Evolutionary conservation across 1,284 basidiomycete species (phyloP), one percentile per base, ranked within the genome.

Genomic region (Leccinum pallidistipes): DNA sequence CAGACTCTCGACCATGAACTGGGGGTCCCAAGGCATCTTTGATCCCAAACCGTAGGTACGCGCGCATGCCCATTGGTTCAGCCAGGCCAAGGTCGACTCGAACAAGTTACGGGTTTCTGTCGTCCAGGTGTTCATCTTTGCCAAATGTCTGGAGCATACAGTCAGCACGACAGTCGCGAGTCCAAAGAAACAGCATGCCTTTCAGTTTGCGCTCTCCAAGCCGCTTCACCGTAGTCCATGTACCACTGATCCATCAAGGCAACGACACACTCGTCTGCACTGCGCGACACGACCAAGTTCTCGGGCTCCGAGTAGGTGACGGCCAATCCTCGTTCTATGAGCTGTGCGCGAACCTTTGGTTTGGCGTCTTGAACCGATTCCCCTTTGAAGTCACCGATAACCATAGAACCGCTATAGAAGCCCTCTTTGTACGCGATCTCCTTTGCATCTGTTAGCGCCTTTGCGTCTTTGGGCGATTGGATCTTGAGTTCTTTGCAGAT

Each of bases 201-300:
- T 76, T 95, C 91, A 7, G 95, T 88, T 71, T 92, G 83, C 16
- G 84, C 86, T 77, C 90, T 92, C 97, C 97, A 99, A 45, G 77
- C 76, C 3, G 86, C 75, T 81, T 98, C 96, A 69, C 97, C 97
- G 73, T 99, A 99, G 79, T 99, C 95, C 74, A 99, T 80, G 79
- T 99, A 99, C 96, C 97, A 99, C 78, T 99, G 97, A 75, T 99
- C 97, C 85, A 95, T 97, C 65, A 99, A 81, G 6, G 97, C 96
- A 62, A 99, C 96, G 38, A 98, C 92, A 80, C 97, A 99, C 78
- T 98, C 97, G 73, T 99, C 97, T 24, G 85, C 87, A 76, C 91
- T 94, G 57, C 97, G 84, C 61, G 91, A 94, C 72, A 96, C 87
- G 72, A 98, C 91, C 72, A 93, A 77, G 60, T 92, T 94, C 78